Evolutionary conservation across 2,329 filamentous ascomycete species (phyloP).

Genomic region (Aspergillus calidoustus): DNA sequence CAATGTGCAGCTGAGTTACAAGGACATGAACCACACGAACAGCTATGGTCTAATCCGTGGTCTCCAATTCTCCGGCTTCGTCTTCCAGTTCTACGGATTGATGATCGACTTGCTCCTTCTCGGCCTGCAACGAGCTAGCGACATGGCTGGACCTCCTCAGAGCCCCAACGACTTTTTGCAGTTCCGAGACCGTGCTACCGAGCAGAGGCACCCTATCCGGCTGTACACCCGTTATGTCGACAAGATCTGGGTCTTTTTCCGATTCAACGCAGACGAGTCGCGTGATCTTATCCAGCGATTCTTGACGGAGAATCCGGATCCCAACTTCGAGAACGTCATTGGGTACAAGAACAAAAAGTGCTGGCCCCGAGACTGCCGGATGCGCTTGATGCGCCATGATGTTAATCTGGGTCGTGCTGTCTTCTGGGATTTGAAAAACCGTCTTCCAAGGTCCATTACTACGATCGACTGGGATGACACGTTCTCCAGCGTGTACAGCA

Average conservation of each 20-base stretch:
- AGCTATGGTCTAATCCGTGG: slow-evolving; percentile 98
- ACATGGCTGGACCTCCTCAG: slow-evolving; percentile 92
- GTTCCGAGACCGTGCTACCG: slow-evolving; percentile 90
- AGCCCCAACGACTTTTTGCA: slow-evolving; percentile 97
- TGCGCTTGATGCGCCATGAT: slow-evolving; percentile 98
- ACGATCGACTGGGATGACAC: slow-evolving; percentile 99
- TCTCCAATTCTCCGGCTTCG: slow-evolving; percentile 96
- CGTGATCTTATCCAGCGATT: slow-evolving; percentile 96
- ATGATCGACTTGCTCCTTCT: slow-evolving; percentile 92
- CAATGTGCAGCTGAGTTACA: slow-evolving; percentile 98
- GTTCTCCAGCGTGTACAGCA: slow-evolving; percentile 96
- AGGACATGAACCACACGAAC: slow-evolving; percentile 99
- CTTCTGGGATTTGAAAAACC: slow-evolving; percentile 99
- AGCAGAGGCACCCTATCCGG: slow-evolving; percentile 91
- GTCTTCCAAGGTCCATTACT: slow-evolving; percentile 88
- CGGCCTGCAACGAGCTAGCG: slow-evolving; percentile 92
- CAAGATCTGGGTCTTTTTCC: slow-evolving; percentile 96
- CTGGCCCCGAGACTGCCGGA: slow-evolving; percentile 95
- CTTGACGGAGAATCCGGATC: slow-evolving; percentile 96
- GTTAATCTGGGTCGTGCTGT: slow-evolving; percentile 96
- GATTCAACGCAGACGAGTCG: slow-evolving; percentile 92
- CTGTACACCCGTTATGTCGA: slow-evolving; percentile 98
- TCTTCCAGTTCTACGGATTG: slow-evolving; percentile 98
- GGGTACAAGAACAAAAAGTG: slow-evolving; percentile 99
- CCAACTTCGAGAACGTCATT: slow-evolving; percentile 99